phyloP scores from a whole-genome alignment of 2,329 filamentous ascomycete species.

The Metarhizium rileyi region DNA sequence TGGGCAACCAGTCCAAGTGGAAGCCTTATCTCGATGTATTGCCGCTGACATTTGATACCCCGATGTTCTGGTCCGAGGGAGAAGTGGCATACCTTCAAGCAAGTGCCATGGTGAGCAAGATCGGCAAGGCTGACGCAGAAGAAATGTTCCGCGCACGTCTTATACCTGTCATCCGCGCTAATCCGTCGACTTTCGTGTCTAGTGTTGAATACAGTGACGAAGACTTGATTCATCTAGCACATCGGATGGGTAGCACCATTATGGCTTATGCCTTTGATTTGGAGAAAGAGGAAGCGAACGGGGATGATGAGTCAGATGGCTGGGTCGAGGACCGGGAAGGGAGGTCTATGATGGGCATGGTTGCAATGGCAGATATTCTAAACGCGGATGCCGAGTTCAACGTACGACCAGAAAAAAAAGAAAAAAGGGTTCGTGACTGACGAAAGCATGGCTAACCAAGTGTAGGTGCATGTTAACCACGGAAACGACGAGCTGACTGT shows the following conservation, averaged over 20 bases:
- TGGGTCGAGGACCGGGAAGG: constrained; percentile 56
- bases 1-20: constrained; percentile 55
- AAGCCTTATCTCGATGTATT: constrained; percentile 69
- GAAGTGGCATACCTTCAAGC: constrained; percentile 68
- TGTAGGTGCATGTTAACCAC: constrained; percentile 44
- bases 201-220: constrained; percentile 28
- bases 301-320: constrained; percentile 52
- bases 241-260: constrained; percentile 77
- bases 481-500: constrained; percentile 53
- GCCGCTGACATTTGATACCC: constrained; percentile 63
- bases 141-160: constrained; percentile 51
- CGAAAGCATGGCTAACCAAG: background rate
- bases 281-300: constrained; percentile 43
- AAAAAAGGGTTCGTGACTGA: background rate
- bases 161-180: constrained; percentile 38
- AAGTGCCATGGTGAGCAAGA: constrained; percentile 65
- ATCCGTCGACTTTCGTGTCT: constrained; percentile 33
- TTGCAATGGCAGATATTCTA: constrained; percentile 81
- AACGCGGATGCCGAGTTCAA: constrained; percentile 88
- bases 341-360: constrained; percentile 65
- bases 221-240: constrained; percentile 45
- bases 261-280: constrained; percentile 93
- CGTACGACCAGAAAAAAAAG: constrained; percentile 30
- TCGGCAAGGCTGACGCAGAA: constrained; percentile 66
- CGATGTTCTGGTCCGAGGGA: constrained; percentile 76